Conservation (phyloP, 129 eudicot species). For the Glebionis coronaria region DNA sequence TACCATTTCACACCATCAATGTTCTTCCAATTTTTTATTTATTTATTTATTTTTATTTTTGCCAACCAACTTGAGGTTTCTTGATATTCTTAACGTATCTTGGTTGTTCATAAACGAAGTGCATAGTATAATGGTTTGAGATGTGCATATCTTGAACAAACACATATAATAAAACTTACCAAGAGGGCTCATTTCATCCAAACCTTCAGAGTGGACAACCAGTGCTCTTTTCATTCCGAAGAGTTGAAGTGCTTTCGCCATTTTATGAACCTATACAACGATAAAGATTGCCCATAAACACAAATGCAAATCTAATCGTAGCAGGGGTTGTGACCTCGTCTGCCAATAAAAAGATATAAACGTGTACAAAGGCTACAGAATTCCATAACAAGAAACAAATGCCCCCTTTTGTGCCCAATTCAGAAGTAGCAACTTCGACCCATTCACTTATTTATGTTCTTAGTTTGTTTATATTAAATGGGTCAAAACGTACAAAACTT, state of each 20-base stretch:
- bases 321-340: neutral
- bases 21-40: neutral
- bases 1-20: neutral
- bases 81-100: neutral
- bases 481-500: neutral
- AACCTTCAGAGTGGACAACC: conserved; percentile 92
- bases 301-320: neutral
- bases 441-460: neutral
- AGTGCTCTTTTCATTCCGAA: conserved; percentile 95
- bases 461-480: neutral
- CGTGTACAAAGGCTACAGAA: neutral
- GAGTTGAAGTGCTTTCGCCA: conserved; percentile 90
- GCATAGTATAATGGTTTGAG: neutral
- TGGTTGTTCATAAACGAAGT: neutral
- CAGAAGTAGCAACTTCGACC: conserved; percentile 7
- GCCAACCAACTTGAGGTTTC: neutral
- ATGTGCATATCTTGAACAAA: neutral
- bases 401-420: neutral
- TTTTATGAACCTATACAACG: conserved; percentile 58
- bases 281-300: neutral
- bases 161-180: conserved; percentile 38
- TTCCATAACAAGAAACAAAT: neutral
- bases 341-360: neutral
- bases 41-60: too few species aligned
- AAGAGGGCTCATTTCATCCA: conserved; percentile 92